Conservation (phyloP, 257 asterid species). For the Thymus mandschuricus region DNA sequence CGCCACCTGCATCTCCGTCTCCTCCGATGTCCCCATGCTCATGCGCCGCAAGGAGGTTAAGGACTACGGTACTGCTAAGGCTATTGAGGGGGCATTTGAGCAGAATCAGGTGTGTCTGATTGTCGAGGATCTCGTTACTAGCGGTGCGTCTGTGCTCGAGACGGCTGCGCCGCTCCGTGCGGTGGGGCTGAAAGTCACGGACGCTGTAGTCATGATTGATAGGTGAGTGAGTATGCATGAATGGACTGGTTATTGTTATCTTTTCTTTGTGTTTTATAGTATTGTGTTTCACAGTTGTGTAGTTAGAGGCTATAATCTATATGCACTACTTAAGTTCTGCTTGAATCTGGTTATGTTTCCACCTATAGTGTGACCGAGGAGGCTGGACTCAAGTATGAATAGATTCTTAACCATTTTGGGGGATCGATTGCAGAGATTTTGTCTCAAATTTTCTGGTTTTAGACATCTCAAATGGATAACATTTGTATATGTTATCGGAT, state of each 20-base stretch:
- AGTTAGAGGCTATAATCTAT: background rate
- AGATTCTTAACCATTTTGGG: no score
- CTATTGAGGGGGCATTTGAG: constrained; percentile 77
- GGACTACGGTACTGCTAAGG: constrained; percentile 88
- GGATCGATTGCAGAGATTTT: no score
- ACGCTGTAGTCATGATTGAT: constrained; percentile 94
- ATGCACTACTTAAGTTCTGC: no score
- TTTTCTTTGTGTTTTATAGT: background rate
- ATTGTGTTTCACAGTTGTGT: background rate
- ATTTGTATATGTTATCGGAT: no score
- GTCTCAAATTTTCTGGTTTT: no score
- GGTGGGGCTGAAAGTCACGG: constrained; percentile 80
- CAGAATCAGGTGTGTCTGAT: constrained; percentile 65
- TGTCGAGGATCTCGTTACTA: constrained; percentile 92
- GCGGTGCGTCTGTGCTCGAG: constrained; percentile 93
- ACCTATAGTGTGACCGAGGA: no score
- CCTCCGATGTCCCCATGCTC: constrained; percentile 72
- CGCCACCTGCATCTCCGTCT: constrained; percentile 78
- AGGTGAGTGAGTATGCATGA: constrained; percentile 46
- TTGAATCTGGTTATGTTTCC: no score
- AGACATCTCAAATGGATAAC: no score
- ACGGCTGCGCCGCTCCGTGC: constrained; percentile 87
- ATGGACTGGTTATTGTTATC: background rate
- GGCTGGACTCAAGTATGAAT: no score
- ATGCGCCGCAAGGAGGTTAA: constrained; percentile 97